Evolutionary conservation across 345 rosid genomes (phyloP).

Genomic region (Citropsis articulata): DNA sequence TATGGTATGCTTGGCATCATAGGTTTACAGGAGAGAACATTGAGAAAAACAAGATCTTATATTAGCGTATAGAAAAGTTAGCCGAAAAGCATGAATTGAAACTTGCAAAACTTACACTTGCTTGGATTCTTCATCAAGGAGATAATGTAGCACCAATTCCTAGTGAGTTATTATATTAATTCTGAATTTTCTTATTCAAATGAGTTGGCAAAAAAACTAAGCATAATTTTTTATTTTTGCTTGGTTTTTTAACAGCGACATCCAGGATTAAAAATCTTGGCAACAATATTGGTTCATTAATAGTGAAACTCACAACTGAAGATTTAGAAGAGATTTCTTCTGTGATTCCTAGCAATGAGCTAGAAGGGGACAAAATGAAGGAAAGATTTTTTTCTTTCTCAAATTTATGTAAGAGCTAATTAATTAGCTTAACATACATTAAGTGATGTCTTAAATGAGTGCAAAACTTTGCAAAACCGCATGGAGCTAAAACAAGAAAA

Average conservation of each 20-base stretch:
- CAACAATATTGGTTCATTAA: slow-evolving; percentile 25
- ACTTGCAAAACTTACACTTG: slow-evolving; percentile 39
- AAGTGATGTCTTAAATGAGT: too few species aligned
- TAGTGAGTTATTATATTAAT: slow-evolving; percentile 16
- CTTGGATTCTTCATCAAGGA: slow-evolving; percentile 45
- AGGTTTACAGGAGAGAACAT: slow-evolving; percentile 33
- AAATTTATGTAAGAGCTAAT: slow-evolving; percentile 5
- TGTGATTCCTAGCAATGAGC: slow-evolving; percentile 28
- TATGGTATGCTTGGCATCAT: neutral
- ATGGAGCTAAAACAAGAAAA: neutral
- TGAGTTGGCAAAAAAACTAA: too few species aligned
- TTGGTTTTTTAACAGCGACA: neutral
- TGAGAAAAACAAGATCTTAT: slow-evolving; percentile 28
- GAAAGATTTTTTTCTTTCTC: neutral
- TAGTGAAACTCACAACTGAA: slow-evolving; percentile 18
- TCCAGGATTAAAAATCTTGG: slow-evolving; percentile 28
- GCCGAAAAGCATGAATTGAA: slow-evolving; percentile 30
- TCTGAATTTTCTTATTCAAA: too few species aligned
- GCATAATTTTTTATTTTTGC: neutral
- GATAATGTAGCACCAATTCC: slow-evolving; percentile 44
- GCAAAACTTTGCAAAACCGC: neutral
- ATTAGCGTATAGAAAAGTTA: slow-evolving; percentile 21
- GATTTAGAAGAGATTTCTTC: slow-evolving; percentile 36
- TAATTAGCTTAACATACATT: neutral
- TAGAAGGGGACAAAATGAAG: slow-evolving; percentile 12